Percentiles rank a stretch among this genome's conserved stretches.
Evolutionary conservation across 805 yeast species (phyloP).

Genomic region (Candida nonsorbophila): DNA sequence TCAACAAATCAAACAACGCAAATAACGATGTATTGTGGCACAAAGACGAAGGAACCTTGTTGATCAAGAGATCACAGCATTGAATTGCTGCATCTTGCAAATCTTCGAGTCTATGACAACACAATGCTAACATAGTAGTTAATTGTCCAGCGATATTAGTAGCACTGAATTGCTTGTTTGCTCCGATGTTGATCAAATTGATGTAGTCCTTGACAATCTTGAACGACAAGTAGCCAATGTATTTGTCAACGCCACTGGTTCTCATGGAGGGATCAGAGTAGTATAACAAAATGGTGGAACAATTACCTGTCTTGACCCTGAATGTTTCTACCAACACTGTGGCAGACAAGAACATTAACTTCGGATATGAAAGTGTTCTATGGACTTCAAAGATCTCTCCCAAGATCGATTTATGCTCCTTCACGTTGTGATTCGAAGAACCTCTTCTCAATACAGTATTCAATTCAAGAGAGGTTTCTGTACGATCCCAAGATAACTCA

Average conservation of each 20-base stretch:
- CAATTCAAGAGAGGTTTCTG: conserved; percentile 88
- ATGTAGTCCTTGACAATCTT: conserved; percentile 56
- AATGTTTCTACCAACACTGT: conserved; percentile 72
- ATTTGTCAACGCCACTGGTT: conserved; percentile 61
- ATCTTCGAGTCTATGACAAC: conserved; percentile 73
- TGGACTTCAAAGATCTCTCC: conserved; percentile 47
- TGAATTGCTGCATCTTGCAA: conserved; percentile 77
- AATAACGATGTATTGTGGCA: conserved; percentile 71
- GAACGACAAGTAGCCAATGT: conserved; percentile 60
- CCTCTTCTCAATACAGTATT: conserved; percentile 89
- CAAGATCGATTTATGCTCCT: conserved; percentile 63
- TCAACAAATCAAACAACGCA: conserved; percentile 74
- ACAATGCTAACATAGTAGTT: conserved; percentile 56
- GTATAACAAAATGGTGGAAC: conserved; percentile 71
- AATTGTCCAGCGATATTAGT: conserved; percentile 60
- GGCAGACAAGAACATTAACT: conserved; percentile 83
- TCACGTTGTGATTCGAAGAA: conserved; percentile 74
- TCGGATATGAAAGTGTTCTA: conserved; percentile 59
- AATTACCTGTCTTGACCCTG: conserved; percentile 74
- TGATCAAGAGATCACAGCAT: conserved; percentile 66
- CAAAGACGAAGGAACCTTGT: conserved; percentile 66
- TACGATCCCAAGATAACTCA: conserved; percentile 70
- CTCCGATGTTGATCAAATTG: conserved; percentile 46
- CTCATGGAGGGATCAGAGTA: conserved; percentile 76
- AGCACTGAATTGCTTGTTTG: conserved; percentile 50